Evolutionary conservation across 2,329 filamentous ascomycete species (phyloP).

Genomic region (Hypoxylon sp.): DNA sequence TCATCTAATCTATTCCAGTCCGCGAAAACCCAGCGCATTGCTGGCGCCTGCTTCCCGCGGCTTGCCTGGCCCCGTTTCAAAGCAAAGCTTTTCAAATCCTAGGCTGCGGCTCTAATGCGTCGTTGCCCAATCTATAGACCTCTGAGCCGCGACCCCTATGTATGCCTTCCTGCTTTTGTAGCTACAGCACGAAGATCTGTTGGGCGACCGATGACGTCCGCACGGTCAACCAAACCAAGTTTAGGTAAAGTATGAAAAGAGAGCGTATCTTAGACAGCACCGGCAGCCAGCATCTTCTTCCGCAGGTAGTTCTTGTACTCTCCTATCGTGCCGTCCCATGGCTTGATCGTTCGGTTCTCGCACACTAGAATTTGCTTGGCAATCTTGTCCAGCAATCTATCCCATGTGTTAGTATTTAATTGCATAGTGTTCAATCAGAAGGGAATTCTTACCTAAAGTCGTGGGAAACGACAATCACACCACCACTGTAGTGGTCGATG

Average conservation of each 20-base stretch:
- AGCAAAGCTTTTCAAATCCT: conserved; percentile 35
- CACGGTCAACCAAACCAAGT: conserved; percentile 3
- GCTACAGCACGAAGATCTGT: conserved; percentile 9
- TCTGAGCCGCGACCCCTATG: conserved; percentile 33
- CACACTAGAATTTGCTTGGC: conserved; percentile 99
- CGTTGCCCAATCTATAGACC: conserved; percentile 44
- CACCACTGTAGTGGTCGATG: conserved; percentile 95
- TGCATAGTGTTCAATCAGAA: conserved; percentile 20
- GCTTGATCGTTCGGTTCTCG: conserved; percentile 93
- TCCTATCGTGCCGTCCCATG: conserved; percentile 90
- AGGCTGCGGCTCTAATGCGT: conserved; percentile 46
- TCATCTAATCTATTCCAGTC: conserved; percentile 38
- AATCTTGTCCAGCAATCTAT: conserved; percentile 96
- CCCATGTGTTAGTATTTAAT: conserved; percentile 40
- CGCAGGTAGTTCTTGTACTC: conserved; percentile 98
- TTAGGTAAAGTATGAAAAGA: conserved; percentile 3
- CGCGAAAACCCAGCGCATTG: conserved; percentile 19
- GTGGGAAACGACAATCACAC: conserved; percentile 98
- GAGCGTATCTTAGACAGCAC: conserved; percentile 79
- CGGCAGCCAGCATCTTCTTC: conserved; percentile 96
- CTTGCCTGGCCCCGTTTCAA: conserved; percentile 10
- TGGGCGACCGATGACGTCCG: neutral
- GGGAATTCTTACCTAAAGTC: conserved; percentile 85
- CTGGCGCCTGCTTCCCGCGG: conserved; percentile 20
- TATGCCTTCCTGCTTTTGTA: conserved; percentile 15